These are phyloP conservation scores for Graphilbum sp. DNA, from an alignment of 2,329 filamentous ascomycete species.

Conservation along the genomic window DNA sequence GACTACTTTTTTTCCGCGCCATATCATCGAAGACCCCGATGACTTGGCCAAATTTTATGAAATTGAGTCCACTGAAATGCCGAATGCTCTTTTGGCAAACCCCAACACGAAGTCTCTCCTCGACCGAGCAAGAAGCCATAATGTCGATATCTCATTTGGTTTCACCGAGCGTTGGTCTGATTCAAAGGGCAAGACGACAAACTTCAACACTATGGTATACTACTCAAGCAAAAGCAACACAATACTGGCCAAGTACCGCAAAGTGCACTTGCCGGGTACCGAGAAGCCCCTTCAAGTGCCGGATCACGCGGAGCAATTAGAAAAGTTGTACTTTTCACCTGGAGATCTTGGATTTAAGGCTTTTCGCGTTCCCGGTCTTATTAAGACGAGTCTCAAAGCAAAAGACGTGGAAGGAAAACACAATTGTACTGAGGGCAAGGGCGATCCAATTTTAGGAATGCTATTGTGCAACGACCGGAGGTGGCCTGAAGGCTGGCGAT, in stretches of 20 bases:
- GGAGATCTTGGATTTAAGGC: constrained; percentile 35
- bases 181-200: constrained; percentile 12
- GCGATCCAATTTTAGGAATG: constrained; percentile 35
- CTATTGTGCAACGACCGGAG: constrained; percentile 35
- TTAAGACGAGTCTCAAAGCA: constrained; percentile 20
- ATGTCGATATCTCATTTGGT: constrained; percentile 33
- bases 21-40: constrained; percentile 25
- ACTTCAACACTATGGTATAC: constrained; percentile 34
- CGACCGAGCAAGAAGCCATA: constrained; percentile 24
- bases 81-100: constrained; percentile 17
- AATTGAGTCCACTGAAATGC: constrained; percentile 19
- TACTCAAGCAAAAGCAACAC: constrained; percentile 25
- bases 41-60: constrained; percentile 33
- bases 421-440: constrained; percentile 13
- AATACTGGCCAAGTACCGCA: constrained; percentile 34
- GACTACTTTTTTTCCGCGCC: constrained; percentile 38
- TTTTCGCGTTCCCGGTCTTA: constrained; percentile 30
- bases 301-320: constrained; percentile 32
- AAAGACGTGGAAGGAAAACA: constrained; percentile 5
- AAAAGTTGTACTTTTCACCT: constrained; percentile 36
- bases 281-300: constrained; percentile 30
- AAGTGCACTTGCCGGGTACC: constrained; percentile 35
- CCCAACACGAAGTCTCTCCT: constrained; percentile 30
- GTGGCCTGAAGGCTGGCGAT: constrained; percentile 34
- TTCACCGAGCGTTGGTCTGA: constrained; percentile 28